Percentiles rank a stretch among this genome's conserved stretches.
These are phyloP conservation scores for Immersiella caudata DNA, from an alignment of 495 filamentous ascomycete species.

Conservation along the genomic window DNA sequence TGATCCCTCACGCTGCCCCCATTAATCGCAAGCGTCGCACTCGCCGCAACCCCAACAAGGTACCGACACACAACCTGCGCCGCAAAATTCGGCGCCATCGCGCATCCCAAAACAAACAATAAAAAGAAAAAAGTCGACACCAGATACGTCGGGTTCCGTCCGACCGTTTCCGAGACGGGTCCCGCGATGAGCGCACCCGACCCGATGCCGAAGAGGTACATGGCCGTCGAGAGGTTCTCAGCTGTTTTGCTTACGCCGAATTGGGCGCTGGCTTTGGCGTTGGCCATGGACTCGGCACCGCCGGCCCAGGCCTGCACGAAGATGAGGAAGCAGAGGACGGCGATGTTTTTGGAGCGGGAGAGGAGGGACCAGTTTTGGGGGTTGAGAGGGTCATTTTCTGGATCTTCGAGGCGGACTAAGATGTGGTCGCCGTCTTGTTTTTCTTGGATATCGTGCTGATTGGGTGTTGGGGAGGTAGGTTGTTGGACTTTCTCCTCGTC, in stretches of 20 bases:
- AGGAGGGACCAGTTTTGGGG: constrained; percentile 39
- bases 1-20: constrained; percentile 40
- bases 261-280: constrained; percentile 30
- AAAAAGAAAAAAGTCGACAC: constrained; percentile 35
- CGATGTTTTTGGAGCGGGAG: constrained; percentile 36
- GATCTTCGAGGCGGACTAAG: constrained; percentile 5
- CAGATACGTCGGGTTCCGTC: constrained; percentile 41
- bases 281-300: constrained; percentile 40
- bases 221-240: constrained; percentile 37
- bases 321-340: constrained; percentile 43
- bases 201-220: constrained; percentile 38
- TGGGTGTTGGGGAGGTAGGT: not conserved
- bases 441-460: not conserved
- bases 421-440: constrained; percentile 23
- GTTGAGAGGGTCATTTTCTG: constrained; percentile 31
- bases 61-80: constrained; percentile 39
- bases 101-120: constrained; percentile 40
- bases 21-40: constrained; percentile 37
- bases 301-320: constrained; percentile 39
- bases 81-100: constrained; percentile 34
- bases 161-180: constrained; percentile 42
- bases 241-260: constrained; percentile 35
- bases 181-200: constrained; percentile 39
- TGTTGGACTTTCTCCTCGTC: constrained; percentile 8
- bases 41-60: constrained; percentile 38